Percentiles rank a stretch among this genome's conserved stretches.
Conservation (phyloP, 2,329 filamentous ascomycete genomes). For the Didymellaceae sp. region DNA sequence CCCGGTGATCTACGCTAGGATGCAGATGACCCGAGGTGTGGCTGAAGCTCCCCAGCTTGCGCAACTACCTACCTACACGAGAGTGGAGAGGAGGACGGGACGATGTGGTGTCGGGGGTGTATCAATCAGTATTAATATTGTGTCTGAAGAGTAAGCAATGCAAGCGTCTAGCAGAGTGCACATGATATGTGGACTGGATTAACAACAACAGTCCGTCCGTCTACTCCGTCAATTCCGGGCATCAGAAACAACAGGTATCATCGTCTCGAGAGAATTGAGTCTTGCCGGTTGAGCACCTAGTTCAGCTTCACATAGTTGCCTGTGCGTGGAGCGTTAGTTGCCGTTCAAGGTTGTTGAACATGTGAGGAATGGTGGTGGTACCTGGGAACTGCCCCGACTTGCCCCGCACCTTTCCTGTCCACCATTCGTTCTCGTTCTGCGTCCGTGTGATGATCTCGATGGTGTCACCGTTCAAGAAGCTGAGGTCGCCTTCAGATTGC, state of each 20-base stretch:
- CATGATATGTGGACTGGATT: neutral
- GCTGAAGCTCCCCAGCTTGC: constrained; percentile 11
- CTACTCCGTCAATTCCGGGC: neutral
- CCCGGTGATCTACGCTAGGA: constrained; percentile 12
- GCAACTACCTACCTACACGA: too few relatives aligned
- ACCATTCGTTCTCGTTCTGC: constrained; percentile 97
- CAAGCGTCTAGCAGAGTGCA: constrained; percentile 10
- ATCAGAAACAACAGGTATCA: constrained; percentile 12
- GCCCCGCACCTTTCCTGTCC: constrained; percentile 81
- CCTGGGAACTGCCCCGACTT: constrained; percentile 93
- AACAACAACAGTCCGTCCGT: neutral
- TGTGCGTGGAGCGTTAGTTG: constrained; percentile 34
- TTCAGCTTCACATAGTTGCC: constrained; percentile 54
- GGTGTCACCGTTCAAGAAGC: constrained; percentile 83
- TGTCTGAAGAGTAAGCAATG: constrained; percentile 11
- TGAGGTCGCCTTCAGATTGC: constrained; percentile 91
- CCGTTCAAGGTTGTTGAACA: neutral
- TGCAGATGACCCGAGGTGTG: constrained; percentile 17
- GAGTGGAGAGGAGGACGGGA: neutral
- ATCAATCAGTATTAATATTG: constrained; percentile 15
- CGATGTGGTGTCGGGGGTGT: neutral
- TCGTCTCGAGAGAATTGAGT: neutral
- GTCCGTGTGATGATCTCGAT: constrained; percentile 88
- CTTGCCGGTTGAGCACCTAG: constrained; percentile 18
- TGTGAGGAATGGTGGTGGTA: constrained; percentile 53